Evolutionary conservation across 139 green algal genomes (phyloP).

Genomic region (Ostreobium quekettii): DNA sequence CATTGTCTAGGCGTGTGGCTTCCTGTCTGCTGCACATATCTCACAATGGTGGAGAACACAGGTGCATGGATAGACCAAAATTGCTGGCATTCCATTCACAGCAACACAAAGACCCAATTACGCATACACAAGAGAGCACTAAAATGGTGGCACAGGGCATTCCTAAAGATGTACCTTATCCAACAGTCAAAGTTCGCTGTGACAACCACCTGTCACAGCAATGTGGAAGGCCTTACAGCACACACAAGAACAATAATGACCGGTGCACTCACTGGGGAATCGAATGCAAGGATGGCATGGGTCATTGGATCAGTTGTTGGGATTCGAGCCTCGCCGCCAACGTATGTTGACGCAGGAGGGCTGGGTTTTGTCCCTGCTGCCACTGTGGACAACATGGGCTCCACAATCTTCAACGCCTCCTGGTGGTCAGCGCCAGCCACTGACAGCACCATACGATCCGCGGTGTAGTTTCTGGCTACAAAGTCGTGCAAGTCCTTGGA

Average conservation of each 20-base stretch:
- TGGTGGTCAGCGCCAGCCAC: constrained; percentile 72
- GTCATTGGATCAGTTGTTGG: constrained; percentile 22
- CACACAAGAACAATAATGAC: no score
- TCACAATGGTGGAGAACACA: no score
- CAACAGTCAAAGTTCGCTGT: no score
- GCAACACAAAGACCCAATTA: no score
- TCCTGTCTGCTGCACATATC: no score
- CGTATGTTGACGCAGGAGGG: constrained; percentile 37
- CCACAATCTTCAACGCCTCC: constrained; percentile 53
- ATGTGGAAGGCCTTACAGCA: neutral
- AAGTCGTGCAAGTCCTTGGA: constrained; percentile 51
- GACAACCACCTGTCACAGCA: no score
- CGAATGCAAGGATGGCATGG: constrained; percentile 63
- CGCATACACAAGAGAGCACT: no score
- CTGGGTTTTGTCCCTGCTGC: neutral
- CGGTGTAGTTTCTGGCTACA: constrained; percentile 44
- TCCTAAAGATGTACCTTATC: no score
- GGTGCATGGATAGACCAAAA: no score
- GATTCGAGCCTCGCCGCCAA: constrained; percentile 48
- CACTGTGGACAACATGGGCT: constrained; percentile 45
- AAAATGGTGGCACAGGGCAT: no score
- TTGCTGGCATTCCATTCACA: no score
- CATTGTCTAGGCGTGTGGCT: no score
- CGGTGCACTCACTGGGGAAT: constrained; percentile 24
- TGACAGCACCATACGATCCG: constrained; percentile 73